A percentile compares a stretch with the other conserved stretches of the same genome.
Conservation (phyloP, 176 grass and related monocot genomes). For the Eleusine indica region DNA sequence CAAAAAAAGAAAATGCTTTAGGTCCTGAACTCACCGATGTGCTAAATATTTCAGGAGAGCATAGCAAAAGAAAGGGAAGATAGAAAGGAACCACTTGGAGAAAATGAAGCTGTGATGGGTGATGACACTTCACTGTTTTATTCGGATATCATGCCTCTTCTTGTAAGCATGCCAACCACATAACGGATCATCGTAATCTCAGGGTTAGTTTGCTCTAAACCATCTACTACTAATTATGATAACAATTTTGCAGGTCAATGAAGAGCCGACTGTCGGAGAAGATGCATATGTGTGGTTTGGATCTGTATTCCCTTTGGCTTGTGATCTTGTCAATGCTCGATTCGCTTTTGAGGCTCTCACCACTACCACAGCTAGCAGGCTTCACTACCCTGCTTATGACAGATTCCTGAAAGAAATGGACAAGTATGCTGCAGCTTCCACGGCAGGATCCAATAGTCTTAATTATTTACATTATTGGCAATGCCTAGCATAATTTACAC, state of each 20-base stretch:
- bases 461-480: neutral
- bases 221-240: neutral
- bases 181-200: neutral
- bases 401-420: conserved; percentile 93
- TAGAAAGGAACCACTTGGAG: conserved; percentile 50
- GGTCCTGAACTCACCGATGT: neutral
- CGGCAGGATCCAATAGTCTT: neutral
- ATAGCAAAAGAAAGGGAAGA: conserved; percentile 85
- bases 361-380: conserved; percentile 61
- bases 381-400: conserved; percentile 94
- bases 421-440: conserved; percentile 51
- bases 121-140: conserved; percentile 89
- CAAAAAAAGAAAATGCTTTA: neutral
- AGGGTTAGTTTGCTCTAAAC: neutral
- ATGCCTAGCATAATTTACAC: neutral
- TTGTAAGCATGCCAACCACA: conserved; percentile 52
- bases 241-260: conserved; percentile 61
- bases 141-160: conserved; percentile 94
- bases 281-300: conserved; percentile 88
- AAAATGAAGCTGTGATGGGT: conserved; percentile 58
- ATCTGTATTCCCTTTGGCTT: conserved; percentile 77
- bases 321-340: conserved; percentile 80
- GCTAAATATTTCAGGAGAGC: conserved; percentile 57
- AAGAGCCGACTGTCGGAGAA: conserved; percentile 76
- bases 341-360: conserved; percentile 93